Percentiles rank a stretch among this genome's conserved stretches.
phyloP scores from a whole-genome alignment of 306 rosid genomes.

The Pachyrhizus erosus region DNA sequence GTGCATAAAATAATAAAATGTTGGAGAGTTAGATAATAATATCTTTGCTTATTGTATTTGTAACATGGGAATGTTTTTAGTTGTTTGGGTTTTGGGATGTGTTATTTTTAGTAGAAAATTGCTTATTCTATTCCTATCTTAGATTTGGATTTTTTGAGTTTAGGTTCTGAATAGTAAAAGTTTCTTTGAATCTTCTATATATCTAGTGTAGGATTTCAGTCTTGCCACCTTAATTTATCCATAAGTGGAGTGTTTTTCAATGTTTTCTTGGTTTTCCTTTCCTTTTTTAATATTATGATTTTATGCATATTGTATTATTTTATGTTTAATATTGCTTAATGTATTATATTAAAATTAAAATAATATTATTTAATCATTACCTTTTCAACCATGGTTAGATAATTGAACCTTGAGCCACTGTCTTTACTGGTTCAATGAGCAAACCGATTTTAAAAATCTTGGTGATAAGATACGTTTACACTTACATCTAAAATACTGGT shows the following conservation, averaged over 20 bases:
- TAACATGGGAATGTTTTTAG: constrained; percentile 9
- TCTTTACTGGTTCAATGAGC: not conserved
- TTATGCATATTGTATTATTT: not conserved
- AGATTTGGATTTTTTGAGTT: constrained; percentile 13
- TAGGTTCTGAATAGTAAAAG: not conserved
- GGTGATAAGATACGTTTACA: constrained; percentile 12
- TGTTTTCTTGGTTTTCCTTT: not conserved
- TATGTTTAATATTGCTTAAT: not conserved
- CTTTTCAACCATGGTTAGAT: not conserved
- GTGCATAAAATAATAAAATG: constrained; percentile 10
- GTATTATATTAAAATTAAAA: not conserved
- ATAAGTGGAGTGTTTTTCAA: constrained; percentile 16
- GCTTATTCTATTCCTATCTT: constrained; percentile 1
- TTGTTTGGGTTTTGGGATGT: not conserved
- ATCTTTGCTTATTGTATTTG: constrained; percentile 20
- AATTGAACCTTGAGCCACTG: not conserved
- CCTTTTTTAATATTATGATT: not conserved
- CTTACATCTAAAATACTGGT: constrained; percentile 23
- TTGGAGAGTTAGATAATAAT: not conserved
- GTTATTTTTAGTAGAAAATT: constrained; percentile 16
- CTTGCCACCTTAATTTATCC: constrained; percentile 22
- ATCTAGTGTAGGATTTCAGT: constrained; percentile 7
- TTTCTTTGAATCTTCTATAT: not conserved
- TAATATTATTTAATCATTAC: not conserved
- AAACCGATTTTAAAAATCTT: not conserved